These are phyloP conservation scores for Cladophialophora immunda DNA, from an alignment of 2,329 filamentous ascomycete species.

Conservation along the genomic window DNA sequence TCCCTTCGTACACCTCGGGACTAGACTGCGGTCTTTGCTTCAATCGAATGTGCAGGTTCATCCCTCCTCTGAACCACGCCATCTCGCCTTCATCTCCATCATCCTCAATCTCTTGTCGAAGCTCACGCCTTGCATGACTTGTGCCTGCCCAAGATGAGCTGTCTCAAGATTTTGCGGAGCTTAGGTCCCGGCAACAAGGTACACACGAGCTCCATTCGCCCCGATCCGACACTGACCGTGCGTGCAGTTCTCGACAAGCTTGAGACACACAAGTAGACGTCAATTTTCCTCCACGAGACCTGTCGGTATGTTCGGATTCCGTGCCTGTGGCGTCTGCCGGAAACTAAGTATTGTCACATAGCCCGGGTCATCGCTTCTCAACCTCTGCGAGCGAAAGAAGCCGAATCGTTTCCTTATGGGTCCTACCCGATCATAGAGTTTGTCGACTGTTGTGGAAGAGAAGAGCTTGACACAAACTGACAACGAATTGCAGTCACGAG, in stretches of 20 bases:
- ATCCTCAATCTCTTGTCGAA: slow-evolving; percentile 1
- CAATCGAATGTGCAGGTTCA: slow-evolving; percentile 5
- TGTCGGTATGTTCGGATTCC: slow-evolving; percentile 66
- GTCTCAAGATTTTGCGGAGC: slow-evolving; percentile 57
- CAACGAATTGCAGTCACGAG: slow-evolving; percentile 74
- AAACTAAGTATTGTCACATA: slow-evolving; percentile 47
- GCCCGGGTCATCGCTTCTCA: slow-evolving; percentile 86
- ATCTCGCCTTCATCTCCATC: slow-evolving; percentile 7
- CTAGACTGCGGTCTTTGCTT: slow-evolving; percentile 8
- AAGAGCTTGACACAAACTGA: slow-evolving; percentile 14
- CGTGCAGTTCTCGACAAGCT: slow-evolving; percentile 68
- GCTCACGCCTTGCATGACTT: slow-evolving; percentile 18
- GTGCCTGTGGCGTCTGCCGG: not conserved
- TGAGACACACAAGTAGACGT: slow-evolving; percentile 70
- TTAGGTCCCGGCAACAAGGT: slow-evolving; percentile 59
- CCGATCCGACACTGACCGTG: slow-evolving; percentile 33
- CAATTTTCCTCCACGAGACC: slow-evolving; percentile 88
- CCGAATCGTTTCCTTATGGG: slow-evolving; percentile 81
- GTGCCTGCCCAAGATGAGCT: slow-evolving; percentile 55
- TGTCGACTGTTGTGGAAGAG: not conserved
- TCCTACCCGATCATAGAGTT: slow-evolving; percentile 95
- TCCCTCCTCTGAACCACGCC: slow-evolving; percentile 8
- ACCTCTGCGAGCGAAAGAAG: slow-evolving; percentile 91
- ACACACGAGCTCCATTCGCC: slow-evolving; percentile 38
- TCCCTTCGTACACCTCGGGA: not conserved